Conservation (phyloP, 352 stramenopile species). For the Peronospora farinosa region DNA sequence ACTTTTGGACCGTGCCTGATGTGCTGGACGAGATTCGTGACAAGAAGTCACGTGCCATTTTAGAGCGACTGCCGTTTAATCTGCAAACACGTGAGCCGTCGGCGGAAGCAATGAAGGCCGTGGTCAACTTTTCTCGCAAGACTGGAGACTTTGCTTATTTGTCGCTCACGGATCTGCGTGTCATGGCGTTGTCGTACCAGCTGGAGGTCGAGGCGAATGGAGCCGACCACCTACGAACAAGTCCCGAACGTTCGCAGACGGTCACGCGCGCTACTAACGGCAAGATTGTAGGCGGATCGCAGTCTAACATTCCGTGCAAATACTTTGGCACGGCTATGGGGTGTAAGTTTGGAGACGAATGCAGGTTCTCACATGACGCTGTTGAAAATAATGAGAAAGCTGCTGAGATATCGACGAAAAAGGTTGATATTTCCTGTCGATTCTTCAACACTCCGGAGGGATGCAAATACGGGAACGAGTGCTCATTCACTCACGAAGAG, state of each 20-base stretch:
- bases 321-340: slow-evolving; percentile 71
- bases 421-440: slow-evolving; percentile 67
- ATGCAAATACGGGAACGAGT: slow-evolving; percentile 67
- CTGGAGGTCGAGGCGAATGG: slow-evolving; percentile 74
- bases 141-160: slow-evolving; percentile 83
- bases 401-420: slow-evolving; percentile 31
- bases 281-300: slow-evolving; percentile 51
- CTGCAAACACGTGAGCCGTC: slow-evolving; percentile 78
- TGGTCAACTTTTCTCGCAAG: slow-evolving; percentile 79
- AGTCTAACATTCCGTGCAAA: slow-evolving; percentile 60
- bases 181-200: slow-evolving; percentile 87
- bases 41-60: slow-evolving; percentile 57
- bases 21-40: slow-evolving; percentile 82
- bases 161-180: slow-evolving; percentile 78
- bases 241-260: slow-evolving; percentile 58
- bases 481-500: slow-evolving; percentile 64
- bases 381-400: slow-evolving; percentile 9
- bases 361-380: slow-evolving; percentile 71
- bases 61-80: slow-evolving; percentile 71
- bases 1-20: slow-evolving; percentile 85
- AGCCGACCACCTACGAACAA: slow-evolving; percentile 59
- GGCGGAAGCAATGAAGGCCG: slow-evolving; percentile 65
- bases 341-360: slow-evolving; percentile 76
- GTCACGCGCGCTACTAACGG: slow-evolving; percentile 58
- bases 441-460: slow-evolving; percentile 71